Evolutionary conservation across 2,329 filamentous ascomycete species (phyloP), one percentile per base, ranked within the genome.

Genomic region (Amphichorda felina): DNA sequence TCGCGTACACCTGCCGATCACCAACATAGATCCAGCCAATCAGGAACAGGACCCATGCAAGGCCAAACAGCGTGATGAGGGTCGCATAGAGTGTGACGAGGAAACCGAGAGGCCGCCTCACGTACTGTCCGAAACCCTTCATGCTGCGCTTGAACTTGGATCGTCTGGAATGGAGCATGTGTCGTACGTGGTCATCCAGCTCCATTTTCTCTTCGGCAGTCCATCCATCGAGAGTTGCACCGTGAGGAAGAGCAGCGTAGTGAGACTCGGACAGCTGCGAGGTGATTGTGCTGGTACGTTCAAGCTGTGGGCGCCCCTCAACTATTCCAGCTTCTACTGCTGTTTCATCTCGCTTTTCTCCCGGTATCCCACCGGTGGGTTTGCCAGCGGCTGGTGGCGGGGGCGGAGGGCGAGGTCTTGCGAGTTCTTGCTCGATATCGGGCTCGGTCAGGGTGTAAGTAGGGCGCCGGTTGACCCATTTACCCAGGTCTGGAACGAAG

Each of bases 11-110:
- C 51, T 89, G 81, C 46, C 69, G 66, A 21, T 75, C 72, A 15
- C 82, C 83, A 15, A 89, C 79, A 43, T 86, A 87, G 50, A 91
- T 84, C 85, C 85, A 93, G 33, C 79, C 83, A 51, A 94, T 94
- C 37, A 93, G 63, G 58, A 89, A 91, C n/a, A 93, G 69, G 2
- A 94, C 85, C 86, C 85, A 94, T 0, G 82, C 82, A 10, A 89
- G 66, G 49, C 85, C 85, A 46, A 93, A 94, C 0, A 88, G 64
- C 0, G 85, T 91, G 46, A 94, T 88, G 15, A 89, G 65, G 1
- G 72, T 78, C 8, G 84, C 85, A 54, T 94, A 94, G 4, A 93
- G 59, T 0, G 84, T 91, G 39, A 94, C 82, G 37, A 88, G 69
- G 50, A 91, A 85, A 1, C 86, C 86, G 26, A 94, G 66, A 1